phyloP scores from a whole-genome alignment of 495 filamentous ascomycete genomes.

The Zalerion maritima region DNA sequence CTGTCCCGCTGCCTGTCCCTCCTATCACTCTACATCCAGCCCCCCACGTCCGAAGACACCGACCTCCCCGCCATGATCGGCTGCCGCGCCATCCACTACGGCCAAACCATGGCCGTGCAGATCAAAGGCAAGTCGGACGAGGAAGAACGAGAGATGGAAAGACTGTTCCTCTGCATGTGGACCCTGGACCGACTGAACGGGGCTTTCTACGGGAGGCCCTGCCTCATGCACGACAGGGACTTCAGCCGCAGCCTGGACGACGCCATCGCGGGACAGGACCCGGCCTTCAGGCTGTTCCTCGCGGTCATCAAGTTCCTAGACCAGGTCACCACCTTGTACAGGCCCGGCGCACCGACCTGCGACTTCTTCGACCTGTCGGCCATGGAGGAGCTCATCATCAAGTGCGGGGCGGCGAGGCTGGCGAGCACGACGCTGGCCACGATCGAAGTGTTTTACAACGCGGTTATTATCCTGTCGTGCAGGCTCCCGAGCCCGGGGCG shows the following conservation, averaged over 20 bases:
- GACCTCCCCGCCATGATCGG: conserved; percentile 17
- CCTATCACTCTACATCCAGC: conserved; percentile 20
- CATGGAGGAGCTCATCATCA: conserved; percentile 50
- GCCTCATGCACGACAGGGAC: conserved; percentile 46
- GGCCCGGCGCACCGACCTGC: conserved; percentile 40
- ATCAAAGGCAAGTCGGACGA: conserved; percentile 20
- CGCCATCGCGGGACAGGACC: conserved; percentile 26
- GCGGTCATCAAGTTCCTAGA: conserved; percentile 39
- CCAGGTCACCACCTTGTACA: conserved; percentile 52
- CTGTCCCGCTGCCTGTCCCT: conserved; percentile 16
- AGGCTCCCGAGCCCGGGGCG: conserved; percentile 18
- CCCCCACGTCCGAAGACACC: conserved; percentile 15
- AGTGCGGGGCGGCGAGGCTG: conserved; percentile 25
- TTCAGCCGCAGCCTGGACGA: conserved; percentile 39
- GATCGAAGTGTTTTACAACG: conserved; percentile 56
- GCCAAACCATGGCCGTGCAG: conserved; percentile 53
- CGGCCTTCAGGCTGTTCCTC: conserved; percentile 32
- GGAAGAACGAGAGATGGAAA: conserved; percentile 13
- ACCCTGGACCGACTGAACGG: conserved; percentile 51
- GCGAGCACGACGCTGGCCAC: conserved; percentile 31
- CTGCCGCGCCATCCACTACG: conserved; percentile 37
- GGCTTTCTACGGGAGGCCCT: conserved; percentile 47
- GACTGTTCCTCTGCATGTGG: conserved; percentile 53
- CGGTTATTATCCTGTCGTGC: conserved; percentile 47
- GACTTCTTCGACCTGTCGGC: conserved; percentile 41